These are phyloP conservation scores for Alloascoidea africana DNA, from an alignment of 805 yeast species.

Conservation along the genomic window DNA sequence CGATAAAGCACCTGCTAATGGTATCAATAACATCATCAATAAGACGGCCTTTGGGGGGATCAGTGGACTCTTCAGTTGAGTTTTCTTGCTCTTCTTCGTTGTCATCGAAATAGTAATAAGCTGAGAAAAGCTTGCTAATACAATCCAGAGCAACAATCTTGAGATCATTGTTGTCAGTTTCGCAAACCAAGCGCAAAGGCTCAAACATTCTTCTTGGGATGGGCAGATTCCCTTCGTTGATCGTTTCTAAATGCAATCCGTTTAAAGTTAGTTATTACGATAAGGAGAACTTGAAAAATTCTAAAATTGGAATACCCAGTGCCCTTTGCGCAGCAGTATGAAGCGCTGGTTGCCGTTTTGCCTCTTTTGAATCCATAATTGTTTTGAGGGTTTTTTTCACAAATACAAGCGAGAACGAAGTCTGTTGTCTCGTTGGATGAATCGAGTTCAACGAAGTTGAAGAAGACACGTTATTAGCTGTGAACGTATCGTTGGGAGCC, in stretches of 20 bases:
- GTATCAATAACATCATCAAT: slow-evolving; percentile 77
- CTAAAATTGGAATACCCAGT: slow-evolving; percentile 10
- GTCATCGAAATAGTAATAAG: slow-evolving; percentile 43
- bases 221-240: slow-evolving; percentile 14
- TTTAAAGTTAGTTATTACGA: not conserved
- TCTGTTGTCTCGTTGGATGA: too few species aligned
- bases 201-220: slow-evolving; percentile 51
- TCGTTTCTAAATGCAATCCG: too few species aligned
- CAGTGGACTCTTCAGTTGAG: slow-evolving; percentile 15
- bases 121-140: slow-evolving; percentile 79
- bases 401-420: slow-evolving; percentile 22
- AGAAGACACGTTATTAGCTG: too few species aligned
- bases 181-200: slow-evolving; percentile 64
- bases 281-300: not conserved
- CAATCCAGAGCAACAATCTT: slow-evolving; percentile 70
- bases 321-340: slow-evolving; percentile 19
- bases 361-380: slow-evolving; percentile 45
- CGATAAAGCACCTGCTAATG: slow-evolving; percentile 73
- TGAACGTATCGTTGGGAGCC: too few species aligned
- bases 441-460: too few species aligned
- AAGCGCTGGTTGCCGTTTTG: slow-evolving; percentile 28
- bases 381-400: slow-evolving; percentile 44
- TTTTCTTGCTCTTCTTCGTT: not conserved
- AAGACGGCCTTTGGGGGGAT: slow-evolving; percentile 38
- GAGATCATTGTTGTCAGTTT: slow-evolving; percentile 45